Conservation (phyloP, 1,284 basidiomycete genomes). For the Coniferiporia sulphurascens region DNA sequence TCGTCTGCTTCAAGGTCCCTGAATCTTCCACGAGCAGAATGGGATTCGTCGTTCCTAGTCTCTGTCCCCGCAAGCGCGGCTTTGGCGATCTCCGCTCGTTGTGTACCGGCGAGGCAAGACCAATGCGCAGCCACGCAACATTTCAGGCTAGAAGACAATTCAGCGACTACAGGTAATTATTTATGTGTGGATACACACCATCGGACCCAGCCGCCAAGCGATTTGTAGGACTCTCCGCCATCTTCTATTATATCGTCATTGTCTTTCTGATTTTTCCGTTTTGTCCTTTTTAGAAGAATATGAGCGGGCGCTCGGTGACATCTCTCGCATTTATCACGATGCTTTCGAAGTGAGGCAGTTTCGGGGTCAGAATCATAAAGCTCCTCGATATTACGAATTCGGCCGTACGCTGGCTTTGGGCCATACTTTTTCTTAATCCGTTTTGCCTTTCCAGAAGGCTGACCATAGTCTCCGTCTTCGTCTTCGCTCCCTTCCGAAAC, state of each 20-base stretch:
- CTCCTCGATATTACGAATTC: conserved; percentile 53
- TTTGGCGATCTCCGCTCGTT: conserved; percentile 69
- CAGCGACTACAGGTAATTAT: conserved; percentile 11
- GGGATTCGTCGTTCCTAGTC: conserved; percentile 28
- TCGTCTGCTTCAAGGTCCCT: conserved; percentile 48
- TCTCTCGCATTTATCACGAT: conserved; percentile 66
- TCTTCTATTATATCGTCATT: conserved; percentile 48
- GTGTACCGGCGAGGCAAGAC: conserved; percentile 63
- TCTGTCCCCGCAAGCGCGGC: conserved; percentile 42
- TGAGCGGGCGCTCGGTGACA: conserved; percentile 61
- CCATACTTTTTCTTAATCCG: conserved; percentile 34
- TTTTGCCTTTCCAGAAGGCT: conserved; percentile 15
- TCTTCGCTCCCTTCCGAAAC: not conserved
- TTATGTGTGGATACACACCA: conserved; percentile 47
- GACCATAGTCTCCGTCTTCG: not conserved
- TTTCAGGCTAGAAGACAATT: conserved; percentile 46
- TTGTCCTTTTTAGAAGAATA: conserved; percentile 38
- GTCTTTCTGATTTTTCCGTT: conserved; percentile 33
- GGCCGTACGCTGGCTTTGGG: conserved; percentile 60
- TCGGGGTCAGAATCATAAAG: conserved; percentile 56
- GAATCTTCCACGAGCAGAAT: conserved; percentile 24
- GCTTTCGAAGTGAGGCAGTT: conserved; percentile 46
- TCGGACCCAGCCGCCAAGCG: conserved; percentile 79
- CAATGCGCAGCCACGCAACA: conserved; percentile 79
- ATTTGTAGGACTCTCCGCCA: conserved; percentile 48